A percentile compares a stretch with the other conserved stretches of the same genome.
Evolutionary conservation across 208 protist species (phyloP).

Genomic region (Crithidia bombi): DNA sequence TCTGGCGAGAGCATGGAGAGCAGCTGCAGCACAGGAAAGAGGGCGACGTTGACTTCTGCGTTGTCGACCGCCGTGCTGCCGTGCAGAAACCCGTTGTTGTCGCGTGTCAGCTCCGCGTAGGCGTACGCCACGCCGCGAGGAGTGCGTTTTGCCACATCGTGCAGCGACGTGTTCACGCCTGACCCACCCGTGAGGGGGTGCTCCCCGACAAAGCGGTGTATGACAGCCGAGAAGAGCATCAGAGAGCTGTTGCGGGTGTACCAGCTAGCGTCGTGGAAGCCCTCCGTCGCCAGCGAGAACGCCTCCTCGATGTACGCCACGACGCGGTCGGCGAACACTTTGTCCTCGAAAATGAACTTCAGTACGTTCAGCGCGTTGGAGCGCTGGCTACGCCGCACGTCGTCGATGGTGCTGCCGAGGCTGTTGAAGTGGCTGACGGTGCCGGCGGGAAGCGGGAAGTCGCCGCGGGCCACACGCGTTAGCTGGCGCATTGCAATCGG

Average conservation of each 20-base stretch:
- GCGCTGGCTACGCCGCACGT: conserved; percentile 63
- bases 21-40: conserved; percentile 91
- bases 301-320: conserved; percentile 76
- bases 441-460: background rate
- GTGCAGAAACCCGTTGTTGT: conserved; percentile 18
- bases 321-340: conserved; percentile 63
- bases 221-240: conserved; percentile 90
- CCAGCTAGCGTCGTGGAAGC: conserved; percentile 87
- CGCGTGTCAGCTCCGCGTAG: conserved; percentile 44
- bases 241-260: conserved; percentile 91
- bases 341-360: conserved; percentile 93
- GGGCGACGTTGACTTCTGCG: conserved; percentile 45
- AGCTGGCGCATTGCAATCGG: conserved; percentile 69
- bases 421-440: background rate
- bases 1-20: conserved; percentile 91
- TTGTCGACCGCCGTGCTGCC: background rate
- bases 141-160: conserved; percentile 73
- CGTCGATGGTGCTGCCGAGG: conserved; percentile 15
- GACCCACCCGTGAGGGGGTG: conserved; percentile 76
- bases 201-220: conserved; percentile 92
- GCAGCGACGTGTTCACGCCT: conserved; percentile 82
- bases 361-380: conserved; percentile 93
- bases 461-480: conserved; percentile 42
- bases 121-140: conserved; percentile 71
- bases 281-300: conserved; percentile 78